phyloP scores from a whole-genome alignment of 2,329 filamentous ascomycete species.

The Sclerotinia spermophila region DNA sequence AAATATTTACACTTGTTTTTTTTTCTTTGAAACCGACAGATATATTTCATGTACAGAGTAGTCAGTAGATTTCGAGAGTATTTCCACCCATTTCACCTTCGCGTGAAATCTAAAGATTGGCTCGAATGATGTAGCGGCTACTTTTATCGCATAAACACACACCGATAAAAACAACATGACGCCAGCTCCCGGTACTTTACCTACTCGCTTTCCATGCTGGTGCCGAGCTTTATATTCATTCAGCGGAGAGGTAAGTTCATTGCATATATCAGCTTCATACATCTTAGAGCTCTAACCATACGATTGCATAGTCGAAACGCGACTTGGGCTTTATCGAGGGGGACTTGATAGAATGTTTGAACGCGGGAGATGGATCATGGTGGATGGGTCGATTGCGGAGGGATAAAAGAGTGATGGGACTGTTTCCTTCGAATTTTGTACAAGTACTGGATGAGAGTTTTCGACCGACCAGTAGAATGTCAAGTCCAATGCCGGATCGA shows the following conservation, averaged over 20 bases:
- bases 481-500: constrained; percentile 46
- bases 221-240: constrained; percentile 88
- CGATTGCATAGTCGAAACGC: constrained; percentile 64
- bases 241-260: constrained; percentile 67
- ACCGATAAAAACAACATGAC: constrained; percentile 36
- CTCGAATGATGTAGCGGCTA: too few species aligned
- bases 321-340: constrained; percentile 97
- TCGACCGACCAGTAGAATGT: constrained; percentile 64
- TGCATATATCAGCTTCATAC: not conserved
- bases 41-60: too few species aligned
- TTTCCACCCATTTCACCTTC: too few species aligned
- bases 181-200: constrained; percentile 57
- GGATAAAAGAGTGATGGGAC: constrained; percentile 84
- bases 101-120: too few species aligned
- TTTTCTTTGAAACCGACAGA: too few species aligned
- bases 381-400: constrained; percentile 92
- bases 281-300: not conserved
- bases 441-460: constrained; percentile 82
- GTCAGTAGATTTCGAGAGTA: too few species aligned
- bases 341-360: constrained; percentile 95
- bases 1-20: too few species aligned
- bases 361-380: constrained; percentile 96
- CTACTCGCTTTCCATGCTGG: constrained; percentile 84
- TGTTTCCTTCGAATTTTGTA: constrained; percentile 98
- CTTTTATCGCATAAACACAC: constrained; percentile 11